phyloP scores from a whole-genome alignment of 306 rosid genomes.

The Dryas alaskensis region DNA sequence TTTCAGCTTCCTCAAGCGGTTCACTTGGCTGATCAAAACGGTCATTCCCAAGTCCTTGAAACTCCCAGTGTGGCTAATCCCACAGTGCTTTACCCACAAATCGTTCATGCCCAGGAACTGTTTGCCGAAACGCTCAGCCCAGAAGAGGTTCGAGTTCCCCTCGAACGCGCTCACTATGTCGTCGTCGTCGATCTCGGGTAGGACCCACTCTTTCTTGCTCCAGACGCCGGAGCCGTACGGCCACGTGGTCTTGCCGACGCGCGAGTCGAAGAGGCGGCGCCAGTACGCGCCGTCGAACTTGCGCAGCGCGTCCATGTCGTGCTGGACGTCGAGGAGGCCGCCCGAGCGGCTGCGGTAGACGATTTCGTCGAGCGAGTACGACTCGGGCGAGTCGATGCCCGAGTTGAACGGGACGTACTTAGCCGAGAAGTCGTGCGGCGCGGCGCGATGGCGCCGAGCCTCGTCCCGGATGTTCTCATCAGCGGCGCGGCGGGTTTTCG shows the following conservation, averaged over 20 bases:
- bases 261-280: slow-evolving; percentile 73
- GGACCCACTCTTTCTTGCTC: slow-evolving; percentile 91
- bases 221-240: slow-evolving; percentile 92
- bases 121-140: slow-evolving; percentile 87
- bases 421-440: slow-evolving; percentile 46
- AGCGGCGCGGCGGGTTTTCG: slow-evolving; percentile 37
- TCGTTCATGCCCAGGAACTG: slow-evolving; percentile 76
- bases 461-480: slow-evolving; percentile 64
- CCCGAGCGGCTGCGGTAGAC: slow-evolving; percentile 84
- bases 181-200: slow-evolving; percentile 70
- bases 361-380: slow-evolving; percentile 79
- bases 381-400: slow-evolving; percentile 46
- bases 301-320: slow-evolving; percentile 58
- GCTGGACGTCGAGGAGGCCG: slow-evolving; percentile 72
- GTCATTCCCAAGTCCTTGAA: slow-evolving; percentile 90
- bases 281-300: slow-evolving; percentile 71
- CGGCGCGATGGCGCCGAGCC: slow-evolving; percentile 54
- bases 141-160: slow-evolving; percentile 77
- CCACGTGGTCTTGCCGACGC: slow-evolving; percentile 86
- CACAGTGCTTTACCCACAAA: slow-evolving; percentile 84
- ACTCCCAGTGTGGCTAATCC: slow-evolving; percentile 73
- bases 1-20: slow-evolving; percentile 52
- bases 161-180: slow-evolving; percentile 75
- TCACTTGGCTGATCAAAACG: slow-evolving; percentile 74
- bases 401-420: slow-evolving; percentile 71